Evolutionary conservation across 78 protist species (phyloP).

Genomic region (Neovahlkampfia damariscottae): DNA sequence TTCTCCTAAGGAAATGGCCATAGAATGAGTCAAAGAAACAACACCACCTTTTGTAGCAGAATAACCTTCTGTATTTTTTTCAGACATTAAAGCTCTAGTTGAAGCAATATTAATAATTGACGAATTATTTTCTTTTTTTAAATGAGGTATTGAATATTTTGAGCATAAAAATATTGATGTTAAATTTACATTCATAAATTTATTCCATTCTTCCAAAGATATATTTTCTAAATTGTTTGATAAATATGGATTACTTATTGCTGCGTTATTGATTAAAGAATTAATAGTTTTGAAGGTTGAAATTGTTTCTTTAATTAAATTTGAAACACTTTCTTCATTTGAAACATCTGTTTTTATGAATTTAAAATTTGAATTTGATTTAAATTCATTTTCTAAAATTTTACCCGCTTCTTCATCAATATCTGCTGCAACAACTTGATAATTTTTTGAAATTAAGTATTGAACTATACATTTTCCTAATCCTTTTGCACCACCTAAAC

Average conservation of each 20-base stretch:
- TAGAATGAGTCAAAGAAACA: neutral
- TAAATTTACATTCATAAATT: neutral
- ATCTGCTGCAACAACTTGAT: neutral
- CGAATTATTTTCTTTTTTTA: neutral
- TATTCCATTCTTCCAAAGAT: neutral
- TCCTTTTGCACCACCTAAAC: no score
- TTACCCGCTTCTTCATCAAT: neutral
- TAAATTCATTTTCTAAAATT: neutral
- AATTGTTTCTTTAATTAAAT: neutral
- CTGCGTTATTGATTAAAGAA: neutral
- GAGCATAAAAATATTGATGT: neutral
- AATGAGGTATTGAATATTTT: neutral
- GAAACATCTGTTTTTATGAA: neutral
- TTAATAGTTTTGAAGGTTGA: neutral
- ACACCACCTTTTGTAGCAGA: constrained; percentile 11
- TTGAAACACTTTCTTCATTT: neutral
- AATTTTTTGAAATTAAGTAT: no score
- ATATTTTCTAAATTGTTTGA: neutral
- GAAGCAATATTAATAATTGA: constrained; percentile 7
- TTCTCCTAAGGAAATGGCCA: no score
- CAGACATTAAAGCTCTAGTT: neutral
- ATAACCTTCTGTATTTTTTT: neutral
- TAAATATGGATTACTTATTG: neutral
- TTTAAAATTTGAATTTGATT: neutral
- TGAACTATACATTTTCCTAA: no score